Percentiles rank a stretch among this genome's conserved stretches.
These are phyloP conservation scores for Aspergillus diversus DNA, from an alignment of 495 filamentous ascomycete species.

Conservation along the genomic window DNA sequence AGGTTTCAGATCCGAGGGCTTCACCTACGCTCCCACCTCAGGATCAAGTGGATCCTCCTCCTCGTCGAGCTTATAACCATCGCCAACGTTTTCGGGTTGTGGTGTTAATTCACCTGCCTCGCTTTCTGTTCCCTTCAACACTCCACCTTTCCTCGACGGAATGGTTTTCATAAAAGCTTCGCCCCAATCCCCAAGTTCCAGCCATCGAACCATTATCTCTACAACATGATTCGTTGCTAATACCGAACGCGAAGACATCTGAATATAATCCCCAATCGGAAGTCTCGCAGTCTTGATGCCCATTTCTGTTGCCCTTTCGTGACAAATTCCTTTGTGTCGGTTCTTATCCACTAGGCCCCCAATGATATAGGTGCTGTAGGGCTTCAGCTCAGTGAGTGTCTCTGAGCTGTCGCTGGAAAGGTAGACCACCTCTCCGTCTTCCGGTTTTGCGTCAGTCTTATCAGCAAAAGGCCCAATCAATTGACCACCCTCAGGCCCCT, in stretches of 20 bases:
- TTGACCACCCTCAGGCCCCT: conserved; percentile 48
- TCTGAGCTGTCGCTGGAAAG: conserved; percentile 84
- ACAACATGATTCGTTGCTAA: conserved; percentile 92
- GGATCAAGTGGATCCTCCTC: neutral
- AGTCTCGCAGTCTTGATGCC: conserved; percentile 86
- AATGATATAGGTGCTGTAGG: conserved; percentile 88
- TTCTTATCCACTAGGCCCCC: conserved; percentile 96
- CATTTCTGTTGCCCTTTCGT: conserved; percentile 72
- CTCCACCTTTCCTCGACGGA: conserved; percentile 80
- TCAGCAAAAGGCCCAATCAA: conserved; percentile 58
- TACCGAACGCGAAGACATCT: conserved; percentile 81
- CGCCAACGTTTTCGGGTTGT: conserved; percentile 22
- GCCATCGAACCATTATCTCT: conserved; percentile 93
- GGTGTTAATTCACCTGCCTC: conserved; percentile 16
- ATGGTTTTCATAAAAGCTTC: conserved; percentile 84
- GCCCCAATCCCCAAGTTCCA: conserved; percentile 88
- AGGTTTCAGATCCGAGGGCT: neutral
- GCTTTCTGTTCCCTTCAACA: conserved; percentile 41
- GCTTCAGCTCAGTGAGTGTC: conserved; percentile 76
- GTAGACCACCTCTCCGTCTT: conserved; percentile 73
- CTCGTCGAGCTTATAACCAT: neutral
- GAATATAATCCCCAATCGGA: conserved; percentile 89
- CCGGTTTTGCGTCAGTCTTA: conserved; percentile 40
- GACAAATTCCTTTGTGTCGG: conserved; percentile 90
- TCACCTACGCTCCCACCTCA: neutral